Base-by-base conservation (phyloP, 257 asterid genomes). In the Jacaranda mimosifolia region DNA sequence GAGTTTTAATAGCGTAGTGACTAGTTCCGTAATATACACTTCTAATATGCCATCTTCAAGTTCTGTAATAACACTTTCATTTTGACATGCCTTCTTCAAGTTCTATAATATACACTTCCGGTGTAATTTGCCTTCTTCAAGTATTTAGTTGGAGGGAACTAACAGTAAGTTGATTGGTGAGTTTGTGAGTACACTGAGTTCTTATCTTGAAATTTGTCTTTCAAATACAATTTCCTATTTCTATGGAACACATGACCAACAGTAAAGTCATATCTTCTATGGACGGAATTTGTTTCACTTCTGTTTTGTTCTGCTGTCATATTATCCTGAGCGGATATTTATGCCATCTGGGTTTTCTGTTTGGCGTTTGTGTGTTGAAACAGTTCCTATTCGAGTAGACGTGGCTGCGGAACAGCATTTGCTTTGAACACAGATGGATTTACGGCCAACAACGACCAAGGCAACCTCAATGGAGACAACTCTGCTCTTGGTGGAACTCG, bases 341-440 rank as follows among this genome's bases (percentile, higher is more conserved):
- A 26, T 26, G 32, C 32, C 32, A 26, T 26, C 32, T 26, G 32
- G 32, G 32, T 26, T 26, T 26, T 26, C 32, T 26, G 32, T 26
- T 3, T 12, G 43, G 9, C 9, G 4, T 42, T 42, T 9, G 46
- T 42, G 46, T 5, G 6, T 42, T 42, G 46, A 4, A 68, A 71
- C 86, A 91, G 94, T 69, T 80, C 69, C 12, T 36, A 39, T 53
- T 52, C 71, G 62, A 83, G 81, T 68, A 86, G 79, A 75, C 81
- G 46, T 17, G 73, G 86, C 58, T 68, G 86, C 86, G 83, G 83
- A 83, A 75, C 70, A 62, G 75, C 87, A 78, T 87, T 90, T 73
- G 93, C 97, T 68, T 68, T 93, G 77, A 93, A 91, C 66, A 87
- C 96, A 0, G 96, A 91, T 69, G 93, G 94, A 74, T 76, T 93